phyloP scores from a whole-genome alignment of 768 basidiomycete genomes.

The Boletus insuetus region DNA sequence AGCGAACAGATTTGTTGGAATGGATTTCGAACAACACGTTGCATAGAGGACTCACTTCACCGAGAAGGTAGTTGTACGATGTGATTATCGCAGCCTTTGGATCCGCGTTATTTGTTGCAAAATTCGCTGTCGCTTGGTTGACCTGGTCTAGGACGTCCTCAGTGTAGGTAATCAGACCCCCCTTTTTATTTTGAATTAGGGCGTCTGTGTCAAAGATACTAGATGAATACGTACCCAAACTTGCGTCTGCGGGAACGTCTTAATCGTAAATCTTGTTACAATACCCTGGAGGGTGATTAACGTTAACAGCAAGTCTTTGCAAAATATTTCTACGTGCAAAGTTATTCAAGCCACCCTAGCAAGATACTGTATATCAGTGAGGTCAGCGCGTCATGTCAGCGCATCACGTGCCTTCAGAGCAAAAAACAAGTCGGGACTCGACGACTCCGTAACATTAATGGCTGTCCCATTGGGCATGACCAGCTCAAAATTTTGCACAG shows the following conservation, averaged over 20 bases:
- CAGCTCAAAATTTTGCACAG: slow-evolving; percentile 51
- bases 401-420: slow-evolving; percentile 37
- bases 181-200: slow-evolving; percentile 32
- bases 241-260: slow-evolving; percentile 50
- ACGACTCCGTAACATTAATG: slow-evolving; percentile 30
- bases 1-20: neutral
- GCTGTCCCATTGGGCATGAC: slow-evolving; percentile 47
- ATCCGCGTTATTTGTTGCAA: slow-evolving; percentile 17
- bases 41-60: neutral
- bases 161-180: slow-evolving; percentile 42
- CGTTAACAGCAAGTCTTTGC: neutral
- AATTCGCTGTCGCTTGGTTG: slow-evolving; percentile 20
- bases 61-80: slow-evolving; percentile 34
- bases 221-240: slow-evolving; percentile 52
- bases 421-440: slow-evolving; percentile 42
- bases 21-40: neutral
- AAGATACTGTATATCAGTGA: neutral
- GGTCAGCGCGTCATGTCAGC: neutral
- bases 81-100: slow-evolving; percentile 38
- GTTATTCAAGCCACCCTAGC: slow-evolving; percentile 61
- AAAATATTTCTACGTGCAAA: slow-evolving; percentile 35
- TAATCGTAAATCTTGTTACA: slow-evolving; percentile 56
- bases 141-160: slow-evolving; percentile 7
- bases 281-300: slow-evolving; percentile 41
- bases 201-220: neutral